Evolutionary conservation across 2,329 filamentous ascomycete species (phyloP).

Genomic region (Penicillium sclerotiorum): DNA sequence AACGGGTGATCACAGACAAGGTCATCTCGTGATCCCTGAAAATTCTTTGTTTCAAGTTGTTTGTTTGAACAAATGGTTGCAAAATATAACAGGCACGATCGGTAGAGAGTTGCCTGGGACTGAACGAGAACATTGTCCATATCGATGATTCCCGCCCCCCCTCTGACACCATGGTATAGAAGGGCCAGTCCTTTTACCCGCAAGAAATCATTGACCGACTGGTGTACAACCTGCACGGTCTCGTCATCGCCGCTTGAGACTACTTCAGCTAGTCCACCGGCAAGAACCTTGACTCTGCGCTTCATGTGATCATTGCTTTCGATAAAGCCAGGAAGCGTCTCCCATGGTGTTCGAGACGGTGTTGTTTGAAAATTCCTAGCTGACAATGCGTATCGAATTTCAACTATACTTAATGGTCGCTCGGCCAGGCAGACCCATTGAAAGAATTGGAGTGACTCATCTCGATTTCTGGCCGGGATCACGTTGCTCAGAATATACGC

Average conservation of each 20-base stretch:
- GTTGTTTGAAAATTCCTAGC: background rate
- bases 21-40: no score
- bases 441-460: constrained; percentile 6
- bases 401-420: constrained; percentile 7
- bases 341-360: background rate
- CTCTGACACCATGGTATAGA: background rate
- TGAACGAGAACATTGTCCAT: background rate
- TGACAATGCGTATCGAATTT: constrained; percentile 9
- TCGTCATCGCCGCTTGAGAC: background rate
- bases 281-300: constrained; percentile 4
- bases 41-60: background rate
- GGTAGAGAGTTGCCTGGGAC: constrained; percentile 5
- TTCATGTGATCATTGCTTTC: constrained; percentile 4
- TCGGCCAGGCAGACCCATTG: constrained; percentile 14
- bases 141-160: background rate
- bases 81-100: background rate
- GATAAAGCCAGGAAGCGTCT: constrained; percentile 3
- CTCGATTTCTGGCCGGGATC: background rate
- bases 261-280: constrained; percentile 4
- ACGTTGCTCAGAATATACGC: constrained; percentile 5
- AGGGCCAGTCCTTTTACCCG: background rate
- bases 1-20: background rate
- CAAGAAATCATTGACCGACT: constrained; percentile 10
- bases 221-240: constrained; percentile 3
- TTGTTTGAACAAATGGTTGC: no score